A percentile compares a stretch with the other conserved stretches of the same genome.
Conservation (phyloP, 2,329 filamentous ascomycete genomes). For the Nigrospora osmanthi region DNA sequence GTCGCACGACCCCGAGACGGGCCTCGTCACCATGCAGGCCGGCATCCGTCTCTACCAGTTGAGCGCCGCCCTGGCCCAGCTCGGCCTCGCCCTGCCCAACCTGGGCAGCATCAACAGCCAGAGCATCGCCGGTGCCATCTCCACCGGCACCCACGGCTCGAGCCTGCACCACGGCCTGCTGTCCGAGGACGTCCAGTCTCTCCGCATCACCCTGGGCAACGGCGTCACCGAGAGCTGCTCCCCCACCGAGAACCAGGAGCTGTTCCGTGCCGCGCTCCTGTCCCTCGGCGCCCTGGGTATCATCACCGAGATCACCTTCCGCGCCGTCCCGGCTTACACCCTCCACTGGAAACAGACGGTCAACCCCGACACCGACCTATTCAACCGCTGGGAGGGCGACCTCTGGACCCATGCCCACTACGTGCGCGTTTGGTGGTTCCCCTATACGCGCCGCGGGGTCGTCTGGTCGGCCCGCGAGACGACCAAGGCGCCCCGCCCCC, state of each 20-base stretch:
- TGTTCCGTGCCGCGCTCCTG: slow-evolving; percentile 83
- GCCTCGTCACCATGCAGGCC: slow-evolving; percentile 71
- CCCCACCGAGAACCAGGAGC: slow-evolving; percentile 59
- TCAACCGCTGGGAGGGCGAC: slow-evolving; percentile 61
- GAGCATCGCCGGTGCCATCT: slow-evolving; percentile 84
- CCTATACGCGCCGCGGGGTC: slow-evolving; percentile 80
- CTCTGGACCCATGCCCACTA: slow-evolving; percentile 86
- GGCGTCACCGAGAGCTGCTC: slow-evolving; percentile 67
- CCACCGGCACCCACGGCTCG: slow-evolving; percentile 89
- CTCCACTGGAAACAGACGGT: slow-evolving; percentile 81
- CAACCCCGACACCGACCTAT: slow-evolving; percentile 59
- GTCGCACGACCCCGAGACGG: slow-evolving; percentile 56
- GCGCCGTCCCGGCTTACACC: slow-evolving; percentile 73
- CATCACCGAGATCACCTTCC: slow-evolving; percentile 81
- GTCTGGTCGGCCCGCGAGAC: slow-evolving; percentile 86
- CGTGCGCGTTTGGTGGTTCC: slow-evolving; percentile 95
- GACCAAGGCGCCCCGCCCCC: slow-evolving; percentile 47
- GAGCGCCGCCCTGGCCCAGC: slow-evolving; percentile 62
- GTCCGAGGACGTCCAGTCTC: slow-evolving; percentile 64
- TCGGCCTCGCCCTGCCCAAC: slow-evolving; percentile 81
- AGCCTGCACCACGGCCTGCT: slow-evolving; percentile 77
- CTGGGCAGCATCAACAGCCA: slow-evolving; percentile 93
- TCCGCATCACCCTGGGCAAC: slow-evolving; percentile 77
- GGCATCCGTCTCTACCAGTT: slow-evolving; percentile 77
- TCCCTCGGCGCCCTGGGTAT: slow-evolving; percentile 88